phyloP scores from a whole-genome alignment of 2,329 filamentous ascomycete species.

The Penicillium expansum region DNA sequence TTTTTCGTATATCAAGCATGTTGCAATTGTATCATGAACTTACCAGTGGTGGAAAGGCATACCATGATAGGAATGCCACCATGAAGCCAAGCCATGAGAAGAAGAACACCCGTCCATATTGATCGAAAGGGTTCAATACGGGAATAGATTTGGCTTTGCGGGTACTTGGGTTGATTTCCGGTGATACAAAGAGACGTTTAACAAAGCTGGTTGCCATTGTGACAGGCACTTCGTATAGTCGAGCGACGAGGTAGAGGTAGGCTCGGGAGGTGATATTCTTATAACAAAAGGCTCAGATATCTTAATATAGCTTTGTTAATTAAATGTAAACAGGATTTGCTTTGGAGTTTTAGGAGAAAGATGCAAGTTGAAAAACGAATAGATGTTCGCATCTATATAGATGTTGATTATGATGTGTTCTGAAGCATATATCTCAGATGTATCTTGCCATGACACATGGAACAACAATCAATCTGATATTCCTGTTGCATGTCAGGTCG shows the following conservation, averaged over 20 bases:
- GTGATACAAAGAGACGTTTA: conserved; percentile 46
- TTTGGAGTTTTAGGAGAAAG: not conserved
- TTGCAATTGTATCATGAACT: conserved; percentile 29
- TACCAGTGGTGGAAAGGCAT: conserved; percentile 83
- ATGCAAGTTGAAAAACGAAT: not conserved
- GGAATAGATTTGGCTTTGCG: conserved; percentile 79
- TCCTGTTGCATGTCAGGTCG: not conserved
- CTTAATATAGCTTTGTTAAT: not conserved
- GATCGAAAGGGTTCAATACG: conserved; percentile 70
- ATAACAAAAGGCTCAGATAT: not conserved
- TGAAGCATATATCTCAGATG: not conserved
- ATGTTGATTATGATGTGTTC: not conserved
- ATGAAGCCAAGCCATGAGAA: conserved; percentile 87
- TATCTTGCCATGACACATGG: conserved; percentile 12
- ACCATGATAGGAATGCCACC: conserved; percentile 85
- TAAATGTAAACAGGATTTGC: not conserved
- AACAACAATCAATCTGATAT: conserved; percentile 7
- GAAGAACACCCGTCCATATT: conserved; percentile 84
- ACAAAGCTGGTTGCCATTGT: conserved; percentile 25
- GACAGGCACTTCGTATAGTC: not conserved
- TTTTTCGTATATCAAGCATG: no score
- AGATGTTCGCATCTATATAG: conserved; percentile 12
- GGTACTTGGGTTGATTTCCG: conserved; percentile 79
- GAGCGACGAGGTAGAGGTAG: not conserved
- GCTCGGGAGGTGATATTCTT: not conserved